Evolutionary conservation across 2,329 filamentous ascomycete genomes (phyloP), one percentile per base, ranked within the genome.

Genomic region (Fusarium illudens): DNA sequence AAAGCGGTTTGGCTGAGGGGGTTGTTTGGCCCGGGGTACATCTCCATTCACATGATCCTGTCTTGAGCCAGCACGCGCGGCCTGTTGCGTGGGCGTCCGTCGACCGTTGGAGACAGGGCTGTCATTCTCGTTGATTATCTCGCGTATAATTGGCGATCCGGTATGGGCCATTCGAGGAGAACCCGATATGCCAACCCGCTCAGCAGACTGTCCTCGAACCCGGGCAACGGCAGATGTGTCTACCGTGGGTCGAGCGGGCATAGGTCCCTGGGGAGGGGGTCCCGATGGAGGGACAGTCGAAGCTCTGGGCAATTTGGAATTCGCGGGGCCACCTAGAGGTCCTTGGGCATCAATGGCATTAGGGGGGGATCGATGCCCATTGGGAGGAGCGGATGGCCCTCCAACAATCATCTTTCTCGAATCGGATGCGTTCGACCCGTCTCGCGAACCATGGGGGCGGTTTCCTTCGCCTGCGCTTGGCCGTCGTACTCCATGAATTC

Each of bases 1-100:
- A 33, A 85, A 83, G 17, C 88, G 84, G 25, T 52, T 68, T 56
- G 76, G 75, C n/a, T 71, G 75, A 29, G 51, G 75, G 27, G 50
- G 49, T 19, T 65, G 76, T 51, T 79, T 79, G 22, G 70, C 70
- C 61, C 79, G 86, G n/a, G 71, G 51, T 2, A 70, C 22, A 13
- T 76, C 74, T 11, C 66, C 64, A 33, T 73, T 76, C 10, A 54
- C 64, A 12, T 76, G 63, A 17, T 85, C 78, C 48, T 78, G 71
- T 65, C 77, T 80, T 44, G 80, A 77, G 33, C 73, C 75, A 60
- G 77, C 71, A 69, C 80, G 77, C 32, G 73, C 48, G 46, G 73
- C 67, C 60, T 82, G 83, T 62, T 89, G 86, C 5, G 85, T 87
- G 10, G 90, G 89, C 5, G 89, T 91, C 32, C 87, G 86, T 53